Evolutionary conservation across 192 early-diverging fungal species (phyloP), one percentile per base, ranked within the genome.

Genomic region (Oehlia diaphana): DNA sequence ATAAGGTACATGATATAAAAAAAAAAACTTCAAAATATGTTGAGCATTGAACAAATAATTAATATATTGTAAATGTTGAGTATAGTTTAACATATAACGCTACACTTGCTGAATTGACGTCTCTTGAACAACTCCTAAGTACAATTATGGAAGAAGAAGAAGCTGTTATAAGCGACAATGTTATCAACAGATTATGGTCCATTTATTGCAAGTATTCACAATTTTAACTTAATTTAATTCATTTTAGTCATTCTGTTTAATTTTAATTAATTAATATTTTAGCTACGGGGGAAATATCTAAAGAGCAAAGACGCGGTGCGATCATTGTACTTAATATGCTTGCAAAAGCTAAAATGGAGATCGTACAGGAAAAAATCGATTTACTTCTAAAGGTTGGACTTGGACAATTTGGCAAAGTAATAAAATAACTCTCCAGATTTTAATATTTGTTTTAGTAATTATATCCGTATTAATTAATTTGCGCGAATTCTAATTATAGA

Each of bases 311-410:
- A 14, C 89, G 94, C 23, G 95, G 96, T 10, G 95, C 97, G 1
- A 93, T 99, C 31, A 95, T 97, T 63, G 91, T 99, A 61, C 83
- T 99, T 6, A 91, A 94, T 23, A 99, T 98, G 96, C 76, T 99
- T 70, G 96, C 95, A 7, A 96, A 96, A 78, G 92, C 95, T 5
- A 92, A 90, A 37, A 90, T 89, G 37, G 90, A 92, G 14, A 92
- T 98, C 79, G 92, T 98, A 39, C 86, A 92, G 0, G 91, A 97
- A 53, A 95, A 96, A 78, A 90, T 95, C 31, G 97, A 99, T 72
- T 79, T 93, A 3, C 85, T 98, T 76, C 85, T 97, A 35, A 86
- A 88, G 63, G 89, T 96, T 78, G 98, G 98, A 0, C 86, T 99
- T 74, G 96, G 95, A 42, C 86, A 88, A n/a, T 87, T 88, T 69